Base-by-base conservation (phyloP, 805 yeast genomes). In the Cyberlindnera saturnus region DNA sequence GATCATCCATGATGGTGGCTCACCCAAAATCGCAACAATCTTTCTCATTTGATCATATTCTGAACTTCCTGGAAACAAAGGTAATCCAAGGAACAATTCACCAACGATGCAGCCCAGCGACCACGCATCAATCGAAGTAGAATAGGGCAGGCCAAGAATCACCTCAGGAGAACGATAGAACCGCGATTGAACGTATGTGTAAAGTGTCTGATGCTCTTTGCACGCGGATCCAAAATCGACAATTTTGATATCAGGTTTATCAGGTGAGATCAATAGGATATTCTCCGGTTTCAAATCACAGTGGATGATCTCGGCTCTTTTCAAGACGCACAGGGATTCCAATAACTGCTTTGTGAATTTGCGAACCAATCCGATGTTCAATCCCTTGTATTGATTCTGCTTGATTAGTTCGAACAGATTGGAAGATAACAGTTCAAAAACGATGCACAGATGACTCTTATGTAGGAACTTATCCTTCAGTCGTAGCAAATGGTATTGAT, bases 211-310 rank as follows among this genome's bases (percentile, higher is more conserved):
- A 43, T 89, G 71, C 49, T 91, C 95, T 59, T 87, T 91, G 60
- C 98, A 90, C 0, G 98, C 96, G 3, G 93, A 81, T 1, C 98
- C 98, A 67, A 91, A 93, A 67, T 93, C 99, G 55, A 93, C 91
- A 35, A 93, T 84, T 63, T 93, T 93, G 52, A 93, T 78, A 36
- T 81, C 86, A 19, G 62, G 60, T 42, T 56, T 57, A 61, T 88
- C 95, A 5, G 89, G 81, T 39, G 82, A 78, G 41, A 85, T 78
- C 29, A 93, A 67, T 42, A 93, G 66, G 39, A 93, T 89, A 61
- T 93, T 93, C 57, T 93, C 99, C 0, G 99, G 99, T 61, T 93
- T 93, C 59, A 93, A 69, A 65, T 93, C 99, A 66, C 99, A 93
- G 60, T 93, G 99, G 35, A 93, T 89, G 55, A 93, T 73, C 50